Evolutionary conservation across 305 asterid species (phyloP).

Genomic region (Fraxinus xanthoxyloides): DNA sequence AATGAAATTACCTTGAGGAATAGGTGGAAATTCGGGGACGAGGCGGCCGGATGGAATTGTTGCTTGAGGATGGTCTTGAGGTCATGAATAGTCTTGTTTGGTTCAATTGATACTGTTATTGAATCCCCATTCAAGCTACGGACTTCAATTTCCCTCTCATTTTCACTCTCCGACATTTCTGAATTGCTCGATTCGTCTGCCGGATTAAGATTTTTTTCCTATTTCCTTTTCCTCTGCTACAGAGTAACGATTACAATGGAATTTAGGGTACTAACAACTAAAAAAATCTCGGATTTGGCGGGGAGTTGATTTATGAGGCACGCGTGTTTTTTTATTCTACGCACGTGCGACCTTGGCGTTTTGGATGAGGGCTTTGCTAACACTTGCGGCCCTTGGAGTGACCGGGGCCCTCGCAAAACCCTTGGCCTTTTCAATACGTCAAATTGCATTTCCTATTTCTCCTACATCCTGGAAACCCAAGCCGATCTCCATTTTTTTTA

Average conservation of each 20-base stretch:
- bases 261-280: not conserved
- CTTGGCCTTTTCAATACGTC: too few species aligned
- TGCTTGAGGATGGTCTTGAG: slow-evolving; percentile 61
- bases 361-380: too few species aligned
- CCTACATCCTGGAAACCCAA: too few species aligned
- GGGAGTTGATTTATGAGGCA: not conserved
- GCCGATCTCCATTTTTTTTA: too few species aligned
- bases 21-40: slow-evolving; percentile 74
- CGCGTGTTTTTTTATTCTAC: not conserved
- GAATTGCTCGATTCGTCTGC: not conserved
- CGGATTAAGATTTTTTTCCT: not conserved
- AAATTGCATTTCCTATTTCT: too few species aligned
- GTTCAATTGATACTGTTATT: slow-evolving; percentile 35
- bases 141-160: slow-evolving; percentile 46
- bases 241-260: not conserved
- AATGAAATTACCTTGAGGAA: slow-evolving; percentile 51
- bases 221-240: not conserved
- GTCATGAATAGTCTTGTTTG: slow-evolving; percentile 51
- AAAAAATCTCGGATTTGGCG: not conserved
- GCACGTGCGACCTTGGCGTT: too few species aligned
- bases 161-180: slow-evolving; percentile 34
- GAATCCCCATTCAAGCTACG: slow-evolving; percentile 82
- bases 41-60: slow-evolving; percentile 55
- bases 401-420: too few species aligned
- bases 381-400: too few species aligned